Evolutionary conservation across 495 filamentous ascomycete genomes (phyloP), one percentile per base, ranked within the genome.

Genomic region (Tuber microsphaerosporum): DNA sequence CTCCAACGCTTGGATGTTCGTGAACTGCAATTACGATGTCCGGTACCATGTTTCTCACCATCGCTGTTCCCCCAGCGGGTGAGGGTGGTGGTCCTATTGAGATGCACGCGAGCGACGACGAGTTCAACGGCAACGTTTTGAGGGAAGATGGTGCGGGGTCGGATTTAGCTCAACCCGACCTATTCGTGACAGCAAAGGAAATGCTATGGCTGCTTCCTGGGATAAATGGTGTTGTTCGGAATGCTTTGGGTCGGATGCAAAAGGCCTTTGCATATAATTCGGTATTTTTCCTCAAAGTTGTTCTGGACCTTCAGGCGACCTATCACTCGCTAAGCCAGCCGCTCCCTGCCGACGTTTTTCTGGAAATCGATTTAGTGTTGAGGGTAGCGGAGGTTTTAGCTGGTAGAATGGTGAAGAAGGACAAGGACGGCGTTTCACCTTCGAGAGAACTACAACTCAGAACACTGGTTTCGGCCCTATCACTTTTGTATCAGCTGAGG

Each of bases 241-340:
- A 72, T 72, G 76, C 81, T 31, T 69, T 83, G 71, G 76, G 68
- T 45, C 79, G 81, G 46, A 83, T 83, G 81, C 79, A 81, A 69
- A 81, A 76, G 44, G 76, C 79, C 26, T 83, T 83, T 56, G 81
- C 81, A 44, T 83, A 83, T 71, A 83, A 83, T 74, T 79, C 79
- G 5, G 81, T 79, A 17, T 83, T 79, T 73, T 81, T 83, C 75
- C 74, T 83, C 12, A 83, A 83, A 61, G 79, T 80, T 61, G 75
- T 83, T 26, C 75, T 83, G n/a, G 81, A 83, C 56, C 79, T 83
- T 26, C 81, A 83, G 73, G 61, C 76, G 19, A 73, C 73, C 34
- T 83, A 83, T 70, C 70, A 81, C 39, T 72, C 73, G 37, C 68
- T 83, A 71, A 72, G 65, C 68, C 75, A 79, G 14, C 69, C 71